Base-by-base conservation (phyloP, 2,329 filamentous ascomycete genomes). In the Aspergillus transmontanensis region DNA sequence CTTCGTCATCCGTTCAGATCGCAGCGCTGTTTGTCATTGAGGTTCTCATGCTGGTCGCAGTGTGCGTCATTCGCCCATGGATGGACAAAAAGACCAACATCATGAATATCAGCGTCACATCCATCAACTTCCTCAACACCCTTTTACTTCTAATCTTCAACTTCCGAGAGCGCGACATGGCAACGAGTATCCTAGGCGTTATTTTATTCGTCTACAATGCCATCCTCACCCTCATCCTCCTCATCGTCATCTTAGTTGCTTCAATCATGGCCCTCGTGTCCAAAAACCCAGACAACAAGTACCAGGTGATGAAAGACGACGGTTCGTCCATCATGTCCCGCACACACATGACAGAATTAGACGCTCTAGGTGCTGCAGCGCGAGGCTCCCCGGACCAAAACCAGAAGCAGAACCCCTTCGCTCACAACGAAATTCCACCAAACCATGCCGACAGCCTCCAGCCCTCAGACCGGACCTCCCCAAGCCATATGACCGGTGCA, bases 51-150 rank as follows among this genome's bases (percentile, higher is more conserved):
- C 84, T 98, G 60, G 89, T 97, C 70, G 87, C 81, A n/a, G 88
- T 92, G 60, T 90, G 88, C 63, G 89, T 96, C 57, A 81, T 97
- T 68, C 89, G 92, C 61, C 94, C 94, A 12, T 97, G 93, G 90
- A 97, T 97, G 94, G 94, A 97, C 84, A 97, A 96, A 87, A 94
- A 93, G 82, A 97, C 93, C 65, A 97, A 97, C 79, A 89, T 89
- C 51, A 96, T 96, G 85, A 97, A 97, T 81, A 96, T 97, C 73
- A 87, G 92, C 65, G 97, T 97, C 72, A 90, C 89, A 66, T 89
- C 88, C 53, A 84, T 97, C 79, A 97, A 97, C 83, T 95, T 97
- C 77, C 77, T 97, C 72, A 96, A 95, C 79, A 86, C 90, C 60
- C 88, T 97, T 76, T 94, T 96, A 82, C 82, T 97, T 36, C 83